Conservation (phyloP, 345 rosid genomes). For the Populus tremula region DNA sequence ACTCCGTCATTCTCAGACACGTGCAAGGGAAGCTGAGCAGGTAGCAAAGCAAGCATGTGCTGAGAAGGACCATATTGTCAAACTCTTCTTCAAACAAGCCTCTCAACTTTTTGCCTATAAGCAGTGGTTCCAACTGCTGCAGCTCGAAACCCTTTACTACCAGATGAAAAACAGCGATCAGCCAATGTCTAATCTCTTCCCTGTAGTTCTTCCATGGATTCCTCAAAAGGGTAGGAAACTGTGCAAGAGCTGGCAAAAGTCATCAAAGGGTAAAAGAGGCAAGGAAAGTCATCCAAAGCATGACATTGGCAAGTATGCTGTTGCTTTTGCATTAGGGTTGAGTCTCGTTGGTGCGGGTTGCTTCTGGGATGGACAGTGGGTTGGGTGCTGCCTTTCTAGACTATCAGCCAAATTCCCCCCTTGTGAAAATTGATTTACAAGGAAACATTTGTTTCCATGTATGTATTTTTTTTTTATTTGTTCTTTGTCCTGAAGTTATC, state of each 20-base stretch:
- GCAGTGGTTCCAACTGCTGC: constrained; percentile 84
- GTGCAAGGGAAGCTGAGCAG: constrained; percentile 95
- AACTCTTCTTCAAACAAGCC: constrained; percentile 87
- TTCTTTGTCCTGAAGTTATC: not conserved
- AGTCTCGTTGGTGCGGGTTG: constrained; percentile 96
- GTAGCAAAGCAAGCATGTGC: constrained; percentile 73
- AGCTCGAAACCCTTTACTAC: constrained; percentile 67
- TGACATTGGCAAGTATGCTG: constrained; percentile 43
- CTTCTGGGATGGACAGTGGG: constrained; percentile 95
- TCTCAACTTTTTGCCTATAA: constrained; percentile 89
- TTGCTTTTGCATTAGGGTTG: constrained; percentile 71
- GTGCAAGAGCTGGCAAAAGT: constrained; percentile 32
- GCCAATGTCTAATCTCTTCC: constrained; percentile 45
- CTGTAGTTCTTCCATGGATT: constrained; percentile 53
- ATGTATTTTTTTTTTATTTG: constrained; percentile 1
- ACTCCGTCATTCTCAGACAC: constrained; percentile 84
- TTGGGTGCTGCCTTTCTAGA: constrained; percentile 64
- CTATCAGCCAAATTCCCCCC: constrained; percentile 1
- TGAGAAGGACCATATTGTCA: constrained; percentile 77
- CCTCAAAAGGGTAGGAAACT: constrained; percentile 40
- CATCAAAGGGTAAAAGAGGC: constrained; percentile 34
- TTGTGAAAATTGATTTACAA: constrained; percentile 16
- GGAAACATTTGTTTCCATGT: not conserved
- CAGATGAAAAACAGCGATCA: constrained; percentile 57
- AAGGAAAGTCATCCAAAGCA: constrained; percentile 32